Conservation (phyloP, 179 eudicot genomes). For the Carnegiea gigantea region DNA sequence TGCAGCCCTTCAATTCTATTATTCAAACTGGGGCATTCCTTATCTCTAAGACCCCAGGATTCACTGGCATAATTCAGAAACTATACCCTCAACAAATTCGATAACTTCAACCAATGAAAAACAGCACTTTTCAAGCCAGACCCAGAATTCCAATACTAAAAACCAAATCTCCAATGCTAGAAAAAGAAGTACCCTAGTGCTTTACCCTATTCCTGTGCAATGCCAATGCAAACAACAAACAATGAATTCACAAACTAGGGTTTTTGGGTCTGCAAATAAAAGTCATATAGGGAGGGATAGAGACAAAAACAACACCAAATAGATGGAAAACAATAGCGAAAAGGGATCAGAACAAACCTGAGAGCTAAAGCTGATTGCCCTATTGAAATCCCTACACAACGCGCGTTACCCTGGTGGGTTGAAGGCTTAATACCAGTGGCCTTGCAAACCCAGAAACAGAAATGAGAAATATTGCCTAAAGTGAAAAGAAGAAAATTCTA, state of each 20-base stretch:
- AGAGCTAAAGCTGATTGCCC: slow-evolving; percentile 13
- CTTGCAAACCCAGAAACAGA: slow-evolving; percentile 7
- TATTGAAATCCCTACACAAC: slow-evolving; percentile 22
- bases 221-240: slow-evolving; percentile 29
- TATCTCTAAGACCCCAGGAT: slow-evolving; percentile 14
- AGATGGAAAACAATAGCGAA: neutral
- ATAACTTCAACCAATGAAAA: slow-evolving; percentile 24
- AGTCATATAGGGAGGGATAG: neutral
- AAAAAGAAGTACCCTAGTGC: slow-evolving; percentile 20
- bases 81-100: slow-evolving; percentile 7
- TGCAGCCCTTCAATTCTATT: slow-evolving; percentile 10
- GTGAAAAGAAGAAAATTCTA: slow-evolving; percentile 2
- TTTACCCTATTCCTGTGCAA: slow-evolving; percentile 14
- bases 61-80: slow-evolving; percentile 27
- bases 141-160: slow-evolving; percentile 30
- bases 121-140: slow-evolving; percentile 15
- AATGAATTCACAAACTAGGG: slow-evolving; percentile 31
- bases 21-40: slow-evolving; percentile 20
- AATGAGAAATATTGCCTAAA: slow-evolving; percentile 15
- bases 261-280: slow-evolving; percentile 18
- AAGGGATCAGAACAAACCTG: slow-evolving; percentile 32
- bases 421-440: slow-evolving; percentile 22
- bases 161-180: slow-evolving; percentile 29
- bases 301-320: neutral
- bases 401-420: neutral